Evolutionary conservation across 2,329 filamentous ascomycete genomes (phyloP), one percentile per base, ranked within the genome.

Genomic region (Sarocladiaceae sp.): DNA sequence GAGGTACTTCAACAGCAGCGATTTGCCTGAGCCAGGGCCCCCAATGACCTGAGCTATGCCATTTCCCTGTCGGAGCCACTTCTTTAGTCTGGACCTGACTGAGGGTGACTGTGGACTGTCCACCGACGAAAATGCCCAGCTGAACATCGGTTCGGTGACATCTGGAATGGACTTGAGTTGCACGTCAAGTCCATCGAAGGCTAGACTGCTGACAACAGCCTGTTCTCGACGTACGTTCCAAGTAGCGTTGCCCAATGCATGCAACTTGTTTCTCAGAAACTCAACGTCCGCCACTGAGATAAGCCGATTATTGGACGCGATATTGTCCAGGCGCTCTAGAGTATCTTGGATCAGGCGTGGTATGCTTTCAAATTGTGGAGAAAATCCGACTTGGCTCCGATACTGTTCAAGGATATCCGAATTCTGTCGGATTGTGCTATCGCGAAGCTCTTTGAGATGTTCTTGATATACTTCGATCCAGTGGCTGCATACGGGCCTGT

Each of bases 1-100:
- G 5, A 41, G 7, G n/a, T 41, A 24, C 13, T 29, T 41, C 37
- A 41, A 27, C 23, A 41, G 19, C 37, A 41, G 26, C 3, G 37
- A 41, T 19, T 41, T 41, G 37, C 37, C 37, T n/a, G 23, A 27
- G 12, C 37, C 37, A 13, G 6, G 10, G 13, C 29, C 37, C 18
- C 37, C 37, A 12, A 16, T 29, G 6, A 41, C 23, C 11, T 27
- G n/a, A 11, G 15, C 37, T 18, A 41, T 29, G 37, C 37, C 37
- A 13, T 41, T 27, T 3, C 37, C 37, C 13, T 18, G 21, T 19
- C 24, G 26, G 10, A 41, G 37, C 37, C 37, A 41, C 16, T 18
- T 29, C n/a, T 29, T 29, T 4, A 41, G n/a, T 23, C 37, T 19
- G 23, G 16, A 5, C 37, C 23, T 12, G 37, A 41, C 6, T 24